These are phyloP conservation scores for Talaromyces sp. DNA, from an alignment of 2,329 filamentous ascomycete species.

Conservation along the genomic window DNA sequence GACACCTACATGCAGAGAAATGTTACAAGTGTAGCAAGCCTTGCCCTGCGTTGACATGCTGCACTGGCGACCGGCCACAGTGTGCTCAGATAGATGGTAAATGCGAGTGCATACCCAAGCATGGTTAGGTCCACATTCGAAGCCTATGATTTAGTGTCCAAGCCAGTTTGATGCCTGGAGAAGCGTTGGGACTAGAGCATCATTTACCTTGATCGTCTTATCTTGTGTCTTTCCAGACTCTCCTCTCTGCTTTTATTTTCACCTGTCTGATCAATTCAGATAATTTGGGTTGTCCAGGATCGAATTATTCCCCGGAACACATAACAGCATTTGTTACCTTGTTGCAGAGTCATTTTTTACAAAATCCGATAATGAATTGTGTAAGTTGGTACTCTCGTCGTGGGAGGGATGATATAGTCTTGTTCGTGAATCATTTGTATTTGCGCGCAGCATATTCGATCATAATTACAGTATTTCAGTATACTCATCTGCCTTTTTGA, in stretches of 20 bases:
- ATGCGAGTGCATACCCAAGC: neutral
- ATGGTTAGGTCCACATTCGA: neutral
- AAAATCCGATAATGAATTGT: neutral
- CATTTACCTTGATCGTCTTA: neutral
- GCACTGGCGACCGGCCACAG: neutral
- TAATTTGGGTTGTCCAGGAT: neutral
- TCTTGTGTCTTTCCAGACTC: neutral
- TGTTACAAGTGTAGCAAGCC: neutral
- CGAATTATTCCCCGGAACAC: neutral
- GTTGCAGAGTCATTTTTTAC: neutral
- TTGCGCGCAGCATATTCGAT: no score
- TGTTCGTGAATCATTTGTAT: no score
- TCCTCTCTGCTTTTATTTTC: neutral
- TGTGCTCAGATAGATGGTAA: slow-evolving; percentile 12
- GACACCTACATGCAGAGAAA: neutral
- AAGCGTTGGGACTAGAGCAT: neutral
- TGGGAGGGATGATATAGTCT: no score
- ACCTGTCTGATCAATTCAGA: neutral
- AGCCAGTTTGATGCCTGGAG: neutral
- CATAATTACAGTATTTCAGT: no score
- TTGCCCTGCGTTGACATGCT: neutral
- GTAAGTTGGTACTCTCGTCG: neutral
- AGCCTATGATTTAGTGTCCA: neutral
- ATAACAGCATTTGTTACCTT: neutral
- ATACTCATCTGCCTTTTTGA: no score